A percentile compares a stretch with the other conserved stretches of the same genome.
These are phyloP conservation scores for Lentinula boryana DNA, from an alignment of 768 basidiomycete species.

Conservation along the genomic window DNA sequence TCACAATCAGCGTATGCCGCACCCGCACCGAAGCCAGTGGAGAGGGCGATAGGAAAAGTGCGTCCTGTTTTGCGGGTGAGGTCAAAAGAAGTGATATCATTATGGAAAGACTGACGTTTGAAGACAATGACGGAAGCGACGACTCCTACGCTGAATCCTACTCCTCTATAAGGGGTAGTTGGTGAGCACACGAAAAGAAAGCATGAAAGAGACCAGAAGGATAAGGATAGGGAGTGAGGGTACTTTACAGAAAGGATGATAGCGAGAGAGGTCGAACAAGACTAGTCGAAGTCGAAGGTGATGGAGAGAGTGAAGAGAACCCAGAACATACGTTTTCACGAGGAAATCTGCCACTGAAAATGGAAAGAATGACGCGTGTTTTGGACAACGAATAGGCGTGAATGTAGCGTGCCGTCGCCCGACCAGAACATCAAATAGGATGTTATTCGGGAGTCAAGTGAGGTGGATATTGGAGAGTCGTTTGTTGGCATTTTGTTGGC, in stretches of 20 bases:
- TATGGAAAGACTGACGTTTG: constrained; percentile 58
- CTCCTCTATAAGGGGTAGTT: constrained; percentile 44
- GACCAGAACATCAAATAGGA: no score
- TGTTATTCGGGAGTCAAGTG: no score
- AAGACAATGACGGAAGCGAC: constrained; percentile 88
- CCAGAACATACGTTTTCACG: constrained; percentile 70
- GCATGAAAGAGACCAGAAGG: not conserved
- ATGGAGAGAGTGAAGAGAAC: not conserved
- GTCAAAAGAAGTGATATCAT: not conserved
- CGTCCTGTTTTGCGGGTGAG: constrained; percentile 49
- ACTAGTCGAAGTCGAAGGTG: not conserved
- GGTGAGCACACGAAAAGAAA: constrained; percentile 8
- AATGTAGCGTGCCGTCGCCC: no score
- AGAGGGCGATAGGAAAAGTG: constrained; percentile 84
- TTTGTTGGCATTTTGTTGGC: no score
- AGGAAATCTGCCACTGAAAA: constrained; percentile 67
- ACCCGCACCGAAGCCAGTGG: constrained; percentile 83
- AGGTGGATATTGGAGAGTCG: not conserved
- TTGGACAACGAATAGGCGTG: not conserved
- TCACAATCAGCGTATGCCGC: constrained; percentile 91
- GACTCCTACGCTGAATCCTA: constrained; percentile 86
- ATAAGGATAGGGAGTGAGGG: not conserved
- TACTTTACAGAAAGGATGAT: no score
- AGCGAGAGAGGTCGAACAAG: no score
- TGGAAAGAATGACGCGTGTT: not conserved